phyloP scores from a whole-genome alignment of 768 basidiomycete species.

The button mushroom (Agaricus bisporus) region DNA sequence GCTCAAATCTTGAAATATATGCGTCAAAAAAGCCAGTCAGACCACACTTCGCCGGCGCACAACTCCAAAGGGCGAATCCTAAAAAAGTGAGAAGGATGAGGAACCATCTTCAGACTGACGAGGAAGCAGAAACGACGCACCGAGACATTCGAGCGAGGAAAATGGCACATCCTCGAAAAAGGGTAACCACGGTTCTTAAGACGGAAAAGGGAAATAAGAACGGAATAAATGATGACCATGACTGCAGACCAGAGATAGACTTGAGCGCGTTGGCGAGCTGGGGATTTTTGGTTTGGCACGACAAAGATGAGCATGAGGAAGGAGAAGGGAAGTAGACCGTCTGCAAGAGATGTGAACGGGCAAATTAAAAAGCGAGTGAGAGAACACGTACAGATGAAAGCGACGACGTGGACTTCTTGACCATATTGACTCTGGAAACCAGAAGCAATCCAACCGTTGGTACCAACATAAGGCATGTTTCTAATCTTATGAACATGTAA shows the following conservation, averaged over 20 bases:
- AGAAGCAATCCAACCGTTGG: conserved; percentile 75
- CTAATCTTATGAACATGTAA: conserved; percentile 96
- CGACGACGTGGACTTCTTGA: conserved; percentile 86
- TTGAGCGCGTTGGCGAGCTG: conserved; percentile 73
- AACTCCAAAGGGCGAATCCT: too few species aligned
- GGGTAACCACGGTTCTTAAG: conserved; percentile 89
- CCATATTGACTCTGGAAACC: conserved; percentile 91
- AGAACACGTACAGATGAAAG: conserved; percentile 84
- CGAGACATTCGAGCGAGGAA: too few species aligned
- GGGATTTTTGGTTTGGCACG: conserved; percentile 70
- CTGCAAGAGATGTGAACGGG: conserved; percentile 37
- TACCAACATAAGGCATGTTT: conserved; percentile 59
- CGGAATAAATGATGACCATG: conserved; percentile 78
- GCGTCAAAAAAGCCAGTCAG: too few species aligned
- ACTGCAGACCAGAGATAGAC: conserved; percentile 87
- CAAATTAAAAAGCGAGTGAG: too few species aligned
- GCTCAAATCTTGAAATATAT: too few species aligned
- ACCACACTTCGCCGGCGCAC: too few species aligned
- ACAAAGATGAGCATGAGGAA: conserved; percentile 79
- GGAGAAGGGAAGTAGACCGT: conserved; percentile 73
- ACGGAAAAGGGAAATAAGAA: conserved; percentile 81
- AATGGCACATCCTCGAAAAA: conserved; percentile 37
- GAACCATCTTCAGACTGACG: too few species aligned
- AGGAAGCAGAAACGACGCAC: too few species aligned
- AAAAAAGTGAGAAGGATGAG: too few species aligned